Conservation (phyloP, 73 alveolate species). For the Symbiodinium natans region DNA sequence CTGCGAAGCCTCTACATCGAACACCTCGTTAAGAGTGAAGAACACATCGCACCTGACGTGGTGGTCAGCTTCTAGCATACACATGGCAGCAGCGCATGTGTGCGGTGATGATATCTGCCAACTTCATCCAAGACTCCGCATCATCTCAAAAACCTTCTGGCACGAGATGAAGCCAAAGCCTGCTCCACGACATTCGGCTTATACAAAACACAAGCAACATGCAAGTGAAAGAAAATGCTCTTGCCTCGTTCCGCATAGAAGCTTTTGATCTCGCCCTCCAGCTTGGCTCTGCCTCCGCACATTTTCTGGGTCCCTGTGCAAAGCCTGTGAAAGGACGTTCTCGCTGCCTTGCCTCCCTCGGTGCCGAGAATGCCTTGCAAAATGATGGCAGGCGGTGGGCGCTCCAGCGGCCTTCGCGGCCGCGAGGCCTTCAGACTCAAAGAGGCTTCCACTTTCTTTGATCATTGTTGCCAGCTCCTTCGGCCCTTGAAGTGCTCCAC, state of each 20-base stretch:
- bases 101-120: too few relatives aligned
- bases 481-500: too few relatives aligned
- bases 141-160: not conserved
- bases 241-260: slow-evolving; percentile 32
- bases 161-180: slow-evolving; percentile 17
- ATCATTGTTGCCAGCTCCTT: not conserved
- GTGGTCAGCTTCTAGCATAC: too few relatives aligned
- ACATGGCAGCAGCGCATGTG: too few relatives aligned
- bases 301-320: not conserved
- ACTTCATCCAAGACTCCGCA: not conserved
- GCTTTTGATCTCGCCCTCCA: slow-evolving; percentile 83
- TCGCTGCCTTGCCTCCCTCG: not conserved
- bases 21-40: slow-evolving; percentile 57
- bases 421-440: not conserved
- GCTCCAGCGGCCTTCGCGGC: not conserved
- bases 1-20: slow-evolving; percentile 60
- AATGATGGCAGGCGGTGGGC: not conserved
- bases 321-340: not conserved
- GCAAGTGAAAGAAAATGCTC: not conserved
- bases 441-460: too few relatives aligned
- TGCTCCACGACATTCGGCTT: not conserved
- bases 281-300: slow-evolving; percentile 2
- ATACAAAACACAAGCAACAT: too few relatives aligned
- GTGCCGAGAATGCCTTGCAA: not conserved
- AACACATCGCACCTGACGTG: slow-evolving; percentile 58